These are phyloP conservation scores for Stipa capillata DNA, from an alignment of 176 grass and related monocot genomes.

Conservation along the genomic window DNA sequence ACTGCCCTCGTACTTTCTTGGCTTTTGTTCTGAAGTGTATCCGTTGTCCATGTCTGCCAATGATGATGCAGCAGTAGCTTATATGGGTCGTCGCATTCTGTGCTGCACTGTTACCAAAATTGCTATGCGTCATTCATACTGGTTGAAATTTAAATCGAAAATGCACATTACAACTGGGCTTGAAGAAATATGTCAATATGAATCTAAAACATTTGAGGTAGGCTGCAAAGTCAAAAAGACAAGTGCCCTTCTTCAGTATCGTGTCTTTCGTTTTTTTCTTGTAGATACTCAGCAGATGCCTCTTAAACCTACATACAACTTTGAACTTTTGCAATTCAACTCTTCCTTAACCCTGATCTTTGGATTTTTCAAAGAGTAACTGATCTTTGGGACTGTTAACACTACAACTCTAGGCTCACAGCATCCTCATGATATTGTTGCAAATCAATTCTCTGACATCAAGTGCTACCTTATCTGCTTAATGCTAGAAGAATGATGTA, in stretches of 20 bases:
- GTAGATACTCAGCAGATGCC: too few relatives aligned
- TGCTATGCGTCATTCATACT: neutral
- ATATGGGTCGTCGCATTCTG: too few relatives aligned
- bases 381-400: neutral
- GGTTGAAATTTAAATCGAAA: neutral
- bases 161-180: neutral
- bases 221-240: neutral
- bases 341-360: too few relatives aligned
- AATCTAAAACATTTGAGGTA: neutral
- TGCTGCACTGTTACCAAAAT: neutral
- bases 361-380: too few relatives aligned
- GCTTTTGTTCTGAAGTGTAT: neutral
- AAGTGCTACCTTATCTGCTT: neutral
- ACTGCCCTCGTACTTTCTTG: neutral
- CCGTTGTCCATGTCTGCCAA: neutral
- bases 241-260: neutral
- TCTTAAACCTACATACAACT: too few relatives aligned
- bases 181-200: neutral
- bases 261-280: neutral
- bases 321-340: neutral
- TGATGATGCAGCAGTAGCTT: neutral
- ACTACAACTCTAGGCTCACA: neutral
- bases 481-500: neutral
- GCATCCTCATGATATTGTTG: neutral
- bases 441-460: neutral